Evolutionary conservation across 2,329 filamentous ascomycete genomes (phyloP).

Genomic region (Simplicillium sp.): DNA sequence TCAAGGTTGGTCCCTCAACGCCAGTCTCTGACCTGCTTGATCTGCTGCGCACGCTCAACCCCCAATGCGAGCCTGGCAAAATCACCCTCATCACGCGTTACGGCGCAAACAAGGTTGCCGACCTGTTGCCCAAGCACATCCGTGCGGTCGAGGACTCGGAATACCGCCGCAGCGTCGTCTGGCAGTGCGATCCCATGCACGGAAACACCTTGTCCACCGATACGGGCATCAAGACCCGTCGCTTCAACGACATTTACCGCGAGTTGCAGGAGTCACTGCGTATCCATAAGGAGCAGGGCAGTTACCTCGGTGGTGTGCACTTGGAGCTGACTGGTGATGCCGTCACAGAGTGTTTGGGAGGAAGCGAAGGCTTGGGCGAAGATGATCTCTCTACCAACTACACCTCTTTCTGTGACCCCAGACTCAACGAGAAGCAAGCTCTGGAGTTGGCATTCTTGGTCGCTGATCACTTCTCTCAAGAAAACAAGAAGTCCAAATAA

Average conservation of each 20-base stretch:
- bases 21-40: constrained; percentile 63
- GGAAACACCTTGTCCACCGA: constrained; percentile 65
- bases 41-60: constrained; percentile 81
- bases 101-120: constrained; percentile 66
- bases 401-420: constrained; percentile 90
- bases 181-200: constrained; percentile 99
- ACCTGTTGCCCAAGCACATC: constrained; percentile 76
- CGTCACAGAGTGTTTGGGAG: constrained; percentile 91
- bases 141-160: constrained; percentile 76
- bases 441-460: constrained; percentile 90
- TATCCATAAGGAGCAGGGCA: constrained; percentile 75
- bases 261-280: constrained; percentile 76
- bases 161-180: constrained; percentile 61
- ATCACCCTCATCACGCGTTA: constrained; percentile 95
- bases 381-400: constrained; percentile 86
- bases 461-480: constrained; percentile 61
- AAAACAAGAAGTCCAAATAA: constrained; percentile 13
- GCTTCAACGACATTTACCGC: constrained; percentile 80
- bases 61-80: constrained; percentile 72
- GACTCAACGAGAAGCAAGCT: constrained; percentile 95
- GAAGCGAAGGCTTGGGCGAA: constrained; percentile 77
- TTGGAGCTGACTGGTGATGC: constrained; percentile 92
- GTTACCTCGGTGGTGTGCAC: constrained; percentile 88
- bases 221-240: constrained; percentile 80
- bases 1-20: constrained; percentile 91